A percentile compares a stretch with the other conserved stretches of the same genome.
phyloP scores from a whole-genome alignment of 176 grass and related monocot species.

The Avena insularis region DNA sequence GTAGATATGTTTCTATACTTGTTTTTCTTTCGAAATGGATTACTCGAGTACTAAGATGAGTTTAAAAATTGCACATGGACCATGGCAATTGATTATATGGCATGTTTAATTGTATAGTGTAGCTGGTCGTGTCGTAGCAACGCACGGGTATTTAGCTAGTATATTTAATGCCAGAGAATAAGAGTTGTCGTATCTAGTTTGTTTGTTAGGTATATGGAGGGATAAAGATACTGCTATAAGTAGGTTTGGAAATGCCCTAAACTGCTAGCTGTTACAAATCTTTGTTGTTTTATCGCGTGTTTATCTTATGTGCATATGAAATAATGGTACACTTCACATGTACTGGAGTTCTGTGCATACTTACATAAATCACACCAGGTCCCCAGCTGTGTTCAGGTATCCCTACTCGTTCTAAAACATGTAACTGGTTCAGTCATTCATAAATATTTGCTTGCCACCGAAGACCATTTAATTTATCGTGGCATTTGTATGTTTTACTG shows the following conservation, averaged over 20 bases:
- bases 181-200: not conserved
- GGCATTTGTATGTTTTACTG: not conserved
- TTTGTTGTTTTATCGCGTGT: not conserved
- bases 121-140: too few relatives aligned
- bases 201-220: not conserved
- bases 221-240: not conserved
- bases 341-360: not conserved
- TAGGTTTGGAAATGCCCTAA: constrained; percentile 1
- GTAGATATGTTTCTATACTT: too few relatives aligned
- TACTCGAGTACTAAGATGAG: too few relatives aligned
- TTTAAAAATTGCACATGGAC: too few relatives aligned
- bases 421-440: not conserved
- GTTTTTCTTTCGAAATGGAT: too few relatives aligned
- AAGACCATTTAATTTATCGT: not conserved
- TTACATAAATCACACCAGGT: constrained; percentile 3
- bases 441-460: constrained; percentile 3
- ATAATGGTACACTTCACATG: not conserved
- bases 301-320: not conserved
- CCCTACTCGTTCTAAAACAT: not conserved
- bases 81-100: too few relatives aligned
- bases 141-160: too few relatives aligned
- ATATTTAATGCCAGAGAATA: not conserved
- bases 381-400: not conserved
- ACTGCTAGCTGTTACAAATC: not conserved
- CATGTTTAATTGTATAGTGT: too few relatives aligned